Base-by-base conservation (phyloP, 1,139 yeast species). In the Insectozyma bohioensis region DNA sequence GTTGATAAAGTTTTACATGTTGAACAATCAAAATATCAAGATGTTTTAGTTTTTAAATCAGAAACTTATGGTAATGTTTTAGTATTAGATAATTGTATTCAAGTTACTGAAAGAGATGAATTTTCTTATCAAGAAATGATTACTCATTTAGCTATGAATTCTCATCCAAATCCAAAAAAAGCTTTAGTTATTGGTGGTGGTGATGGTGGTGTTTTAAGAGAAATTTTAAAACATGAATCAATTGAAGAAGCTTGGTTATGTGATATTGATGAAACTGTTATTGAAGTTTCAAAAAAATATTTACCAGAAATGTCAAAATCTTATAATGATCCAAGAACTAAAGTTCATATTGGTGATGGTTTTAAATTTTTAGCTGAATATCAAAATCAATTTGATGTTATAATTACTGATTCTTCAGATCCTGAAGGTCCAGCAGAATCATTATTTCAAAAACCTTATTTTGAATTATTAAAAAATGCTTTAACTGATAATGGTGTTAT, bases 381-480 rank as follows among this genome's bases (percentile, higher is more conserved):
- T 65, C 65, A 67, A 49, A 67, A 68, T 52, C 79, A 76, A 52
- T 88, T 85, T 52, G 97, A 88, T 58, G 95, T 87, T 26, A 87
- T 88, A 56, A 81, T 88, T 58, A 86, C 96, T 31, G 97, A 88
- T 59, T 86, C 96, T 11, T 85, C 95, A 23, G 97, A 88, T 59
- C 97, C 97, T 30, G 97, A 88, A 60, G 97, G 97, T 36, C 97
- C 97, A 24, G 97, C 97, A 32, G 95, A 82, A 58, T 72, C 84
- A 18, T 74, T 88, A 41, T 88, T 88, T 76, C 90, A 86, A 63
- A 79, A 82, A 55, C 85, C 86, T 20, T 88, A 87, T 72, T 88
- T 87, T 61, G 72, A 82, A 61, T 72, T 88, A 51, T 72, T 88
- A 63, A 68, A 72, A 54, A 79, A 77, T 46, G 95, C 97, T 15